A percentile compares a stretch with the other conserved stretches of the same genome.
These are phyloP conservation scores for Penicillium sp. DNA, from an alignment of 2,329 filamentous ascomycete genomes.

Conservation along the genomic window DNA sequence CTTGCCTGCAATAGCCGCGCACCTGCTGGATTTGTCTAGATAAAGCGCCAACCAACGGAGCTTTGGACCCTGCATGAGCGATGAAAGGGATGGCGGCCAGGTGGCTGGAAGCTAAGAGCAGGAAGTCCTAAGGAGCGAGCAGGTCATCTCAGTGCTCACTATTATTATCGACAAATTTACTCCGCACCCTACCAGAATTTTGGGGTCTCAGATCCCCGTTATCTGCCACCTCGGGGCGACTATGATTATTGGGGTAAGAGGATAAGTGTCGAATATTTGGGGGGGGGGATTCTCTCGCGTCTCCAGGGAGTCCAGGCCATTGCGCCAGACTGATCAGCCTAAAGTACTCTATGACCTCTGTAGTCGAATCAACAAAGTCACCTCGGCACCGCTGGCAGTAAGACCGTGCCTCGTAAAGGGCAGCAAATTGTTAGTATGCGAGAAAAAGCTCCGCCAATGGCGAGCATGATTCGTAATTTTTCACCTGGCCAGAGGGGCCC, in stretches of 20 bases:
- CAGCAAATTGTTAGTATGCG: background rate
- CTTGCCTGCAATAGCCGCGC: background rate
- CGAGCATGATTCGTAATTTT: background rate
- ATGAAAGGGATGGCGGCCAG: background rate
- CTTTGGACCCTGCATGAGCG: background rate
- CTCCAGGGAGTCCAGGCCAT: background rate
- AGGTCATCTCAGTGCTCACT: no score
- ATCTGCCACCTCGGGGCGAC: background rate
- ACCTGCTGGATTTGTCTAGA: conserved; percentile 3
- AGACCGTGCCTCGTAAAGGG: background rate
- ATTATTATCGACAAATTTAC: background rate
- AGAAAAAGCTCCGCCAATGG: conserved; percentile 4
- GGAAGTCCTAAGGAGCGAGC: background rate
- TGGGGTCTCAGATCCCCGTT: background rate
- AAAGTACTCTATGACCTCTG: background rate
- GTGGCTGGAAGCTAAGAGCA: background rate
- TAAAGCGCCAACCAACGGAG: background rate
- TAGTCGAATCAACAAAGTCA: background rate
- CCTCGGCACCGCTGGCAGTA: background rate
- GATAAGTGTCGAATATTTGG: background rate
- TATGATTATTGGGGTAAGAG: background rate
- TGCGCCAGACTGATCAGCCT: background rate
- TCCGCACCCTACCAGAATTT: background rate
- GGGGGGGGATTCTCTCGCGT: no score
- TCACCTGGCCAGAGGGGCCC: background rate